phyloP scores from a whole-genome alignment of 306 rosid species.

The Quercus mongolica region DNA sequence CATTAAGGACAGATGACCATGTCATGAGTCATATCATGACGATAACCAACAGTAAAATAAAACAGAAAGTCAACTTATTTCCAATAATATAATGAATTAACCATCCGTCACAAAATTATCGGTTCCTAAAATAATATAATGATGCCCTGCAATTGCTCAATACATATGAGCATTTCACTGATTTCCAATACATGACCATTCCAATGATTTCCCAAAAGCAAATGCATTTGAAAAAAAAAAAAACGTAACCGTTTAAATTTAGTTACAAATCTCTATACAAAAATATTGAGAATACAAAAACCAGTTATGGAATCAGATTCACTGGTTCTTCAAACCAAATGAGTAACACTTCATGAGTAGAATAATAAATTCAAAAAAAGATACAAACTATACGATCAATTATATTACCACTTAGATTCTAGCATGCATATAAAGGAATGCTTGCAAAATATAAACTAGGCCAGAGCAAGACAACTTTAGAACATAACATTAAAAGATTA shows the following conservation, averaged over 20 bases:
- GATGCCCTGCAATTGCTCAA: neutral
- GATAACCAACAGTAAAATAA: neutral
- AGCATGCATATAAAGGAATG: too few species aligned
- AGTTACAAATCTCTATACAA: neutral
- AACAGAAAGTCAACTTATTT: neutral
- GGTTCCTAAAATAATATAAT: too few species aligned
- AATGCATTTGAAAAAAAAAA: neutral
- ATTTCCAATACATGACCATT: neutral
- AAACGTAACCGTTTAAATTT: neutral
- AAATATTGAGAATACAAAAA: neutral
- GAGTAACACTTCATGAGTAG: neutral
- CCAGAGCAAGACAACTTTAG: neutral
- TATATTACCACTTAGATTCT: neutral
- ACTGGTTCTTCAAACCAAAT: neutral
- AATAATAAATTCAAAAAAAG: neutral
- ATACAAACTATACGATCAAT: neutral
- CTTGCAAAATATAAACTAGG: neutral
- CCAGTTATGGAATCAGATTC: neutral
- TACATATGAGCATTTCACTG: neutral
- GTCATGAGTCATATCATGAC: neutral
- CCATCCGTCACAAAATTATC: too few species aligned
- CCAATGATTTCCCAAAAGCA: neutral
- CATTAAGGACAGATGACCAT: constrained; percentile 3
- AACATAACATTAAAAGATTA: neutral
- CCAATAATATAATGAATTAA: neutral